A percentile compares a stretch with the other conserved stretches of the same genome.
Conservation (phyloP, 805 yeast species). For the Diddensiella transvaalensis region DNA sequence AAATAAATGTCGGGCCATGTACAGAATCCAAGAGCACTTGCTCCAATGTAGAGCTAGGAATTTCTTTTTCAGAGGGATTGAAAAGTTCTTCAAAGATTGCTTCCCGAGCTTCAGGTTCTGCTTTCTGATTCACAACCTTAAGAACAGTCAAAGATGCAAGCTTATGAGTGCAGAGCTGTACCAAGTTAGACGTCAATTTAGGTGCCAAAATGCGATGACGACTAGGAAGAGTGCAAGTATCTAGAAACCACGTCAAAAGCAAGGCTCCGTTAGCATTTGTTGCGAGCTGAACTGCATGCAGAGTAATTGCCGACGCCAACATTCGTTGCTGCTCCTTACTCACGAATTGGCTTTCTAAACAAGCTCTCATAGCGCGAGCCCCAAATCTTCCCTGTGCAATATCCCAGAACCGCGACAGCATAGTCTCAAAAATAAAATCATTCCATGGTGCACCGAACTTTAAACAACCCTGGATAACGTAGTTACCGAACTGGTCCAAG, state of each 20-base stretch:
- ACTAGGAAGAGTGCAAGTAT: conserved; percentile 66
- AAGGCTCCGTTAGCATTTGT: conserved; percentile 84
- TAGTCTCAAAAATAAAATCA: conserved; percentile 82
- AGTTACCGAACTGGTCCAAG: conserved; percentile 95
- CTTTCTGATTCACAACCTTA: conserved; percentile 69
- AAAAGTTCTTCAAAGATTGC: conserved; percentile 63
- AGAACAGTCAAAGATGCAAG: conserved; percentile 78
- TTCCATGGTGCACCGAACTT: conserved; percentile 87
- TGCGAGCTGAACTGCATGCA: conserved; percentile 74
- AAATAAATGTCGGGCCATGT: conserved; percentile 74
- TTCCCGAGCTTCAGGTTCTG: conserved; percentile 59
- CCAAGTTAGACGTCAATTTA: conserved; percentile 58
- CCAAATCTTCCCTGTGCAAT: conserved; percentile 90
- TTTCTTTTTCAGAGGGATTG: conserved; percentile 28
- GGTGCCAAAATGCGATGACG: conserved; percentile 65
- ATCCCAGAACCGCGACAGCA: conserved; percentile 70
- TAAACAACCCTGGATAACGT: conserved; percentile 90
- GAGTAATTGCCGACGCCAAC: conserved; percentile 72
- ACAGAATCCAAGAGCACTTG: conserved; percentile 60
- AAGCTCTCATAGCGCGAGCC: conserved; percentile 90
- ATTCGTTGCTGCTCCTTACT: conserved; percentile 65
- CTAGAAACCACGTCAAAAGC: conserved; percentile 90
- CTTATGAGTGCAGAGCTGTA: conserved; percentile 69
- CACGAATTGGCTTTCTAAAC: conserved; percentile 74
- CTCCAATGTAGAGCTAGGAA: conserved; percentile 47